Percentiles rank a stretch among this genome's conserved stretches.
Conservation (phyloP, 805 yeast genomes). For the Myxozyma neotropica region DNA sequence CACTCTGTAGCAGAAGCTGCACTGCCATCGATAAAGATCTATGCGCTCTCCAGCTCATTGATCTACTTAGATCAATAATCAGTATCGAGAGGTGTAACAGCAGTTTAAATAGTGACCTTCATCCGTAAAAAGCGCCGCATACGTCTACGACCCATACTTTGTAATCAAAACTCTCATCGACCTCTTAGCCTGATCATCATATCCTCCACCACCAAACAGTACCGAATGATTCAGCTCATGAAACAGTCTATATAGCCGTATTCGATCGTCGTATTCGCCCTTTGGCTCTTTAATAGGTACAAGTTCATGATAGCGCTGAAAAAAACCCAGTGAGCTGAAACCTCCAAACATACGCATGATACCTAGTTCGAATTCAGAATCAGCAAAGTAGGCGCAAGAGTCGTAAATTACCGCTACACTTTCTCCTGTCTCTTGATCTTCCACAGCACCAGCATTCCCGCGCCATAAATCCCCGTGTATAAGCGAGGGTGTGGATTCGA, state of each 20-base stretch:
- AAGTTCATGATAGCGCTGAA: constrained; percentile 22
- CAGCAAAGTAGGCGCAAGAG: constrained; percentile 32
- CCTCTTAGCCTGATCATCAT: constrained; percentile 22
- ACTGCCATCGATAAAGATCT: too few species aligned
- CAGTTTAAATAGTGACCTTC: too few species aligned
- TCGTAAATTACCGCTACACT: constrained; percentile 25
- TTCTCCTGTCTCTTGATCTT: not conserved
- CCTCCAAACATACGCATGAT: constrained; percentile 35
- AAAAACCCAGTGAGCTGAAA: constrained; percentile 20
- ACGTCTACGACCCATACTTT: constrained; percentile 6
- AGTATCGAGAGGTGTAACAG: too few species aligned
- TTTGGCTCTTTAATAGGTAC: constrained; percentile 27
- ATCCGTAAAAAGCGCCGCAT: too few species aligned
- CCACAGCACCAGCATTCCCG: constrained; percentile 27
- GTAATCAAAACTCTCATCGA: constrained; percentile 13
- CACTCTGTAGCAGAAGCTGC: too few species aligned
- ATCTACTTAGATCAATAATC: too few species aligned
- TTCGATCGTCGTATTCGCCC: constrained; percentile 29
- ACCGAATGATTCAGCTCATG: constrained; percentile 33
- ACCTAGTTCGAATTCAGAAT: constrained; percentile 33
- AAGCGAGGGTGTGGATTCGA: constrained; percentile 18
- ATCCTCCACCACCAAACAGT: constrained; percentile 31
- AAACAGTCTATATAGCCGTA: constrained; percentile 24
- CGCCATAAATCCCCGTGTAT: constrained; percentile 34
- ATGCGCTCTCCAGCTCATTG: too few species aligned